Evolutionary conservation across 176 grass and related monocot species (phyloP).

Genomic region (Eleusine indica): DNA sequence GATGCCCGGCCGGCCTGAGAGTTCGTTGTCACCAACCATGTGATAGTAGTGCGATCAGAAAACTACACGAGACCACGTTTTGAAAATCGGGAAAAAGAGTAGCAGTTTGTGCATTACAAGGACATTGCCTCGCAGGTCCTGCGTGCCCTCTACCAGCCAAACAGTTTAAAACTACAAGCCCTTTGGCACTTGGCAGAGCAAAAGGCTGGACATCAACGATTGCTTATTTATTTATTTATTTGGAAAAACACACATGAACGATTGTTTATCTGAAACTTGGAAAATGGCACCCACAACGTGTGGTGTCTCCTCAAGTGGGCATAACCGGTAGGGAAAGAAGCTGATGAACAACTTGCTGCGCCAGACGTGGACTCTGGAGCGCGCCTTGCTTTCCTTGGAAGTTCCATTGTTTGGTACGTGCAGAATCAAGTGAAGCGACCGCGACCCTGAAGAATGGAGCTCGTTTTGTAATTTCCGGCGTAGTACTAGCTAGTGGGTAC

Average conservation of each 20-base stretch:
- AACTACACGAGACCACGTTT: conserved; percentile 14
- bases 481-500: background rate
- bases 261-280: background rate
- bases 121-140: background rate
- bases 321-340: too few relatives aligned
- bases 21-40: conserved; percentile 19
- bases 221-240: background rate
- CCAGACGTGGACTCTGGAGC: background rate
- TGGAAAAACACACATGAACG: background rate
- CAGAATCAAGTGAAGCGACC: background rate
- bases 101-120: conserved; percentile 7
- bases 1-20: background rate
- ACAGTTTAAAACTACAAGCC: background rate
- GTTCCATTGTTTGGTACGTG: background rate
- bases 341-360: background rate
- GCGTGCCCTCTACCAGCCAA: conserved; percentile 9
- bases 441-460: background rate
- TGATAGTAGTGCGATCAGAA: background rate
- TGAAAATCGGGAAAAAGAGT: background rate
- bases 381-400: conserved; percentile 40
- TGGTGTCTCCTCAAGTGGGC: background rate
- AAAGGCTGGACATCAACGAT: background rate
- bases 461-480: background rate
- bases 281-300: background rate
- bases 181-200: background rate